Evolutionary conservation across 371 early-diverging fungal genomes (phyloP), one percentile per base, ranked within the genome.

Genomic region (Polyrhizophydium stewartii): DNA sequence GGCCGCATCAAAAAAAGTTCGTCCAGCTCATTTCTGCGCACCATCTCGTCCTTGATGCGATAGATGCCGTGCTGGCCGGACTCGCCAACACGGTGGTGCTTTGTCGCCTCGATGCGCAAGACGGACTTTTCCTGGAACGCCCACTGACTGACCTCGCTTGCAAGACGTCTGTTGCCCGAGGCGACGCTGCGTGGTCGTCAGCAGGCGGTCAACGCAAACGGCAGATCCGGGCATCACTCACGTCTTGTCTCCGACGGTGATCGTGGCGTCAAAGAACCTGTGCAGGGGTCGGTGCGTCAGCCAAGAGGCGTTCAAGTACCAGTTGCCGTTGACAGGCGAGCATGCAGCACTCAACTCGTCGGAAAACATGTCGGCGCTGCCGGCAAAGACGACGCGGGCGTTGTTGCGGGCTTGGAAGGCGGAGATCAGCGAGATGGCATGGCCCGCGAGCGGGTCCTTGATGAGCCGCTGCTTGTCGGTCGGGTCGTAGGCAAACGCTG

Each of bases 41-140:
- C n/a, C 70, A 96, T 87, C 38, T 89, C 84, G 74, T 96, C 96
- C 71, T 89, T 90, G 62, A 96, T 87, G 27, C 94, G 86, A 74
- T 97, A 98, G 32, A 81, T 78, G 13, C 85, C 86, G 22, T 79
- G 85, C 56, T 86, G 84, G 57, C 79, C 76, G 9, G 67, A 73
- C 55, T 88, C 89, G 43, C 78, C 81, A 12, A 69, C 77, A 61
- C 88, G 89, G 70, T 90, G 89, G 73, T 93, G 95, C 38, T 68
- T 66, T 57, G 81, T 74, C 1, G 70, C 62, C 12, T 72, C 68
- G 12, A 88, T 82, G 61, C 85, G 85, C 35, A 98, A 73, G 12
- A 92, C 94, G n/a, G 89, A 79, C 76, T 87, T 90, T 70, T 96
- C 94, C 71, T 93, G 93, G 76, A 96, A 91, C 9, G 86, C 83